phyloP scores from a whole-genome alignment of 495 filamentous ascomycete genomes.

The Hyaloscypha hepaticicola region DNA sequence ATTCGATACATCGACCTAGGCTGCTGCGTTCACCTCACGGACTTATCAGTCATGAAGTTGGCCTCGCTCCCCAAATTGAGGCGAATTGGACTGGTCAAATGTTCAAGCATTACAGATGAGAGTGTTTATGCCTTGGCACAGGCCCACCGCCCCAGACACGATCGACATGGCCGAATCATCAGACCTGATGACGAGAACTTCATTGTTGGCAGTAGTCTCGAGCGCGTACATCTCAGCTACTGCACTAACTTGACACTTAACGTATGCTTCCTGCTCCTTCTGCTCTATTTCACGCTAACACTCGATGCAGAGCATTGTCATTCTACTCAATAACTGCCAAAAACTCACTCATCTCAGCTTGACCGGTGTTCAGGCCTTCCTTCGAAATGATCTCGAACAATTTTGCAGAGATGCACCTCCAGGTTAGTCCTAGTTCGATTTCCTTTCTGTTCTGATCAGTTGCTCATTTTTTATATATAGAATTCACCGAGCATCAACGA shows the following conservation, averaged over 20 bases:
- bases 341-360: conserved; percentile 92
- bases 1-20: conserved; percentile 98
- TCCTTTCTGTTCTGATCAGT: neutral
- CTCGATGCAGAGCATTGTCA: conserved; percentile 73
- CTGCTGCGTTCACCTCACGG: conserved; percentile 88
- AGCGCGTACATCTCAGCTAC: conserved; percentile 96
- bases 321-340: conserved; percentile 85
- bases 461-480: conserved; percentile 41
- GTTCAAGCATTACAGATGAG: conserved; percentile 78
- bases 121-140: conserved; percentile 83
- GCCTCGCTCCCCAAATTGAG: conserved; percentile 88
- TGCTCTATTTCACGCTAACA: conserved; percentile 8
- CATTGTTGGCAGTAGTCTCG: conserved; percentile 50
- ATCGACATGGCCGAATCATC: conserved; percentile 42
- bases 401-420: conserved; percentile 86
- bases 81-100: conserved; percentile 94
- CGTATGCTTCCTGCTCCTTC: conserved; percentile 49
- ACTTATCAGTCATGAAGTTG: conserved; percentile 79
- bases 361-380: conserved; percentile 86
- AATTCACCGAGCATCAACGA: conserved; percentile 94
- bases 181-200: conserved; percentile 50
- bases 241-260: conserved; percentile 76
- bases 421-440: conserved; percentile 45
- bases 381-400: conserved; percentile 70
- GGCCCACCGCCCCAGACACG: conserved; percentile 37